Evolutionary conservation across 148 eudicot genomes (phyloP), one percentile per base, ranked within the genome.

Genomic region (Vaccinium corymbosum): DNA sequence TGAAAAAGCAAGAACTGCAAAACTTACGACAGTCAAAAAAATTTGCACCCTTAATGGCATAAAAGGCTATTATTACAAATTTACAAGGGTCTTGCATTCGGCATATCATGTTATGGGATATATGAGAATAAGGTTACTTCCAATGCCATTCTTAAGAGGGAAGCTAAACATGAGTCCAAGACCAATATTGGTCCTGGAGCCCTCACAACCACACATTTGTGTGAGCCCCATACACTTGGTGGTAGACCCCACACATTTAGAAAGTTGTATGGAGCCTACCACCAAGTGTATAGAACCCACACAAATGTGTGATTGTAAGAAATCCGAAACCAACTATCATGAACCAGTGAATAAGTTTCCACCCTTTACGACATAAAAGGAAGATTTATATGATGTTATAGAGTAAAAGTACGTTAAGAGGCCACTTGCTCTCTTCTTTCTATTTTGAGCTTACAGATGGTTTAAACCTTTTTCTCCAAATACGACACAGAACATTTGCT

Each of bases 221-320:
- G 72, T 66, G 72, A 66, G 72, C 3, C 6, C 35, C 72, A 66
- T 27, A 66, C 72, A 66, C 72, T 66, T 66, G 16, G 16, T 66
- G 35, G 35, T 66, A 66, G 72, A n/a, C 12, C 68, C 27, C 27
- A n/a, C 68, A 62, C 68, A 19, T 20, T 62, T n/a, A 3, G 7
- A 62, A 11, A 66, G 16, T 66, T 25, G 16, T 66, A 16, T 66
- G 10, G 1, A 6, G 16, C 38, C 16, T 66, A 11, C 38, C 72
- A 66, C 72, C 72, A 66, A 66, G 72, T 66, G 72, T 66, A 66
- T 66, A 12, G 72, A 66, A 66, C 72, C 72, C 72, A 66, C 72
- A 66, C 72, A 66, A 66, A 66, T 66, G 72, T 66, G 72, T 27
- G 72, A 22, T 66, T 66, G 16, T 66, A 66, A 66, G 72, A 66